phyloP scores from a whole-genome alignment of 78 protist genomes.

The Dictyostelium intermedium region DNA sequence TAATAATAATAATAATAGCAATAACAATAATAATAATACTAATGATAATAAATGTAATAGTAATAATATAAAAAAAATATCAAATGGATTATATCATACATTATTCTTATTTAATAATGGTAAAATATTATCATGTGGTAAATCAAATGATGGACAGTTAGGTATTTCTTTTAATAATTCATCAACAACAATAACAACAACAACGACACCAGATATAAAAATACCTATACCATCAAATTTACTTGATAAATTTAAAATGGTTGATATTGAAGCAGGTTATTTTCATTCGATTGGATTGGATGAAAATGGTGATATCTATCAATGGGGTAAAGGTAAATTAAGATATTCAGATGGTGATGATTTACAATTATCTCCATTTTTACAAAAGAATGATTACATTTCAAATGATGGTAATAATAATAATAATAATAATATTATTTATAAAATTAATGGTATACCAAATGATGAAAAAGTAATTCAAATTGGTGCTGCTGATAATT shows the following conservation, averaged over 20 bases:
- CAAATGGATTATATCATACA: background rate
- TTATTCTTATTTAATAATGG: background rate
- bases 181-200: background rate
- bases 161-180: background rate
- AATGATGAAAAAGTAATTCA: background rate
- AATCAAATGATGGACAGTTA: conserved; percentile 45
- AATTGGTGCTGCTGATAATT: conserved; percentile 24
- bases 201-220: background rate
- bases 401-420: background rate
- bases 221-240: conserved; percentile 11
- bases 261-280: conserved; percentile 6
- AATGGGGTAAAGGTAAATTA: conserved; percentile 54
- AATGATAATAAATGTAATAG: too few relatives aligned
- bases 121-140: conserved; percentile 49
- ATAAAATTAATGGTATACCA: background rate
- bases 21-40: too few relatives aligned
- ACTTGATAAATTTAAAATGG: background rate
- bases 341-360: background rate
- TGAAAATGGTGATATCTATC: conserved; percentile 10
- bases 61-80: background rate
- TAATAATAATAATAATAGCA: too few relatives aligned
- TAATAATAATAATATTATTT: background rate
- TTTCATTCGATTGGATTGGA: conserved; percentile 27
- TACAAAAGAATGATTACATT: background rate
- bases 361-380: conserved; percentile 9